Conservation (phyloP, 495 filamentous ascomycete genomes). For the Aspergillus diversus region DNA sequence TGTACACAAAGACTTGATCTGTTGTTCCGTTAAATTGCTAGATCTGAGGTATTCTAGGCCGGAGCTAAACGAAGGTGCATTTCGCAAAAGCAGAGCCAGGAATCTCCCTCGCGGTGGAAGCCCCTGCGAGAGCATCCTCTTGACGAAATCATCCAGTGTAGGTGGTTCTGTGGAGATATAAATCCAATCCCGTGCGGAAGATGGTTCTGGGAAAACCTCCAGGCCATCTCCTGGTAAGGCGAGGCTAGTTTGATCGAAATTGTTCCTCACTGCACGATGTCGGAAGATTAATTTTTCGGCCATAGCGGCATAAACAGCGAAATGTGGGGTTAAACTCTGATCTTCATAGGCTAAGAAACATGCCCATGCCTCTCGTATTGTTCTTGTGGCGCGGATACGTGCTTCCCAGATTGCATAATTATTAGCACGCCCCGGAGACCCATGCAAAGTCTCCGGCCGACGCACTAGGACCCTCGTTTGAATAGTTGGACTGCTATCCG, state of each 20-base stretch:
- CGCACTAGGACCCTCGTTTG: constrained; percentile 56
- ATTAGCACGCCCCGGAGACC: constrained; percentile 19
- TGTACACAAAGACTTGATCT: constrained; percentile 40
- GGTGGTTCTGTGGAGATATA: constrained; percentile 62
- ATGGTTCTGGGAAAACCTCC: constrained; percentile 59
- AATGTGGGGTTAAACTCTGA: constrained; percentile 33
- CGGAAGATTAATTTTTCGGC: constrained; percentile 59
- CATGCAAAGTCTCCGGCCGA: constrained; percentile 27
- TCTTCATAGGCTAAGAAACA: constrained; percentile 63
- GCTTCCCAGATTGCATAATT: constrained; percentile 57
- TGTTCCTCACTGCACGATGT: constrained; percentile 31
- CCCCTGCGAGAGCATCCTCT: constrained; percentile 54
- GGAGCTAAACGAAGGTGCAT: constrained; percentile 40
- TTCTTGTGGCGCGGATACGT: constrained; percentile 67
- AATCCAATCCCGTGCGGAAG: constrained; percentile 59
- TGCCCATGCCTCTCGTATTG: constrained; percentile 72
- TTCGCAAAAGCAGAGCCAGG: constrained; percentile 51
- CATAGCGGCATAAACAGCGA: constrained; percentile 60
- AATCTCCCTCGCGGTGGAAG: constrained; percentile 47
- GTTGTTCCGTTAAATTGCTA: constrained; percentile 38
- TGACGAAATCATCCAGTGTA: constrained; percentile 53
- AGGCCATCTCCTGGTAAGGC: constrained; percentile 62
- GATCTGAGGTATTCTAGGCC: constrained; percentile 47
- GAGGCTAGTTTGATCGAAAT: constrained; percentile 27
- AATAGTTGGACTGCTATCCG: constrained; percentile 69